These are phyloP conservation scores for Pholiota conissans DNA, from an alignment of 768 basidiomycete species.

Conservation along the genomic window DNA sequence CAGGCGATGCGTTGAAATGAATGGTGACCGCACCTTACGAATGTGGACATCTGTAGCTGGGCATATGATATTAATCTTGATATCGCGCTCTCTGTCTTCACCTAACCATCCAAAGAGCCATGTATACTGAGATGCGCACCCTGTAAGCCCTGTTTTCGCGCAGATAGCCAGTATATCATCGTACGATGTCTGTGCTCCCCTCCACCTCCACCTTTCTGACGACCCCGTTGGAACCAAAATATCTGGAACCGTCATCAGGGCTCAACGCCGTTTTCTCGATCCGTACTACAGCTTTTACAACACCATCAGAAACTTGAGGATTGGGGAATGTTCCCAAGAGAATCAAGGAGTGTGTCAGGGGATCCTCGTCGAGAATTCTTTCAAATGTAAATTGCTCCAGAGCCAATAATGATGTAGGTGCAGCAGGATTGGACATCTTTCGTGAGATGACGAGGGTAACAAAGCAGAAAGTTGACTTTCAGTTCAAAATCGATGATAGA, in stretches of 20 bases:
- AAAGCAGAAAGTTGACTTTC: no score
- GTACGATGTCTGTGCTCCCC: slow-evolving; percentile 68
- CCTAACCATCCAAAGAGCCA: slow-evolving; percentile 77
- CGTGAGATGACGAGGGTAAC: not conserved
- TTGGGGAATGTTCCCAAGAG: slow-evolving; percentile 66
- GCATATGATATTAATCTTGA: slow-evolving; percentile 82
- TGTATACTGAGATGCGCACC: slow-evolving; percentile 56
- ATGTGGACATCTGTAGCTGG: slow-evolving; percentile 93
- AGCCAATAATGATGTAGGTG: slow-evolving; percentile 25
- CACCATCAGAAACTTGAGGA: slow-evolving; percentile 14
- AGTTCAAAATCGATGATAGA: no score
- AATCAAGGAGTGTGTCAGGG: slow-evolving; percentile 57
- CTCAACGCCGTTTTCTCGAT: slow-evolving; percentile 76
- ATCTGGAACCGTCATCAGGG: slow-evolving; percentile 31
- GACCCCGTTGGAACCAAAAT: slow-evolving; percentile 38
- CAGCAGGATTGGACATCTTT: not conserved
- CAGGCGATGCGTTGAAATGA: no score
- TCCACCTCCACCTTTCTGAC: slow-evolving; percentile 48
- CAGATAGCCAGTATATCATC: slow-evolving; percentile 16
- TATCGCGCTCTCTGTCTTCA: slow-evolving; percentile 49
- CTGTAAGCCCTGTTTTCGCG: not conserved
- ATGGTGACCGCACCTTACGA: slow-evolving; percentile 56
- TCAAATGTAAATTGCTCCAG: slow-evolving; percentile 56
- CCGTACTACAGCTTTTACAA: slow-evolving; percentile 62
- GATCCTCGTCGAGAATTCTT: slow-evolving; percentile 61